Evolutionary conservation across 441 rosid genomes (phyloP).

Genomic region (Aleurites moluccanus): DNA sequence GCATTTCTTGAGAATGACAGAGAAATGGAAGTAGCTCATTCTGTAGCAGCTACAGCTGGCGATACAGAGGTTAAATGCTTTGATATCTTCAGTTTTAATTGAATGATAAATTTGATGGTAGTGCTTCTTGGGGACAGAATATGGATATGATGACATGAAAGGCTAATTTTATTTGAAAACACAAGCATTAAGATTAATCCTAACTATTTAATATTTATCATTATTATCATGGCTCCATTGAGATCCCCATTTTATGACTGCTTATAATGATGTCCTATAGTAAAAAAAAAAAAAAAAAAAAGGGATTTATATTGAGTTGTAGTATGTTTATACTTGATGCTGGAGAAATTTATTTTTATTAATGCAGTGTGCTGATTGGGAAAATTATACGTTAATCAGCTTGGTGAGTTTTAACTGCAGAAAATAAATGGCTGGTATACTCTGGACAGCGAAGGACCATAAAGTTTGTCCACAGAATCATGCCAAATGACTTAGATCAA

Average conservation of each 20-base stretch:
- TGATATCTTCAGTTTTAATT: not conserved
- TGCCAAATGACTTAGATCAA: not conserved
- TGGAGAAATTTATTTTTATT: not conserved
- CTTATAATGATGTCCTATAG: not conserved
- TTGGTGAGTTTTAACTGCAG: not conserved
- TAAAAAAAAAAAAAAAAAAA: not conserved
- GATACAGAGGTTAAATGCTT: conserved; percentile 68
- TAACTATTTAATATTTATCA: not conserved
- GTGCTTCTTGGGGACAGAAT: not conserved
- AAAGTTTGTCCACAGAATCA: not conserved
- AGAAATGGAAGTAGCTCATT: conserved; percentile 85
- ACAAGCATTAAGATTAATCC: not conserved
- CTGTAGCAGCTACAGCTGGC: conserved; percentile 81
- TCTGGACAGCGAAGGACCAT: not conserved
- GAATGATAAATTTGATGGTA: not conserved
- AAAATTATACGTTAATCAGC: not conserved
- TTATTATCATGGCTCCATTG: not conserved
- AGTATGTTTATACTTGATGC: not conserved
- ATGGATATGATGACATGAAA: not conserved
- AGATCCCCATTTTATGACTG: not conserved
- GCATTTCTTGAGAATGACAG: conserved; percentile 70
- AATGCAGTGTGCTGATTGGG: not conserved
- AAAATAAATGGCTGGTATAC: not conserved
- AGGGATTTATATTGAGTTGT: too few species aligned
- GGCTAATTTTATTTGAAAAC: not conserved